Evolutionary conservation across 2,329 filamentous ascomycete genomes (phyloP), one percentile per base, ranked within the genome.

Genomic region (Thelonectria olida): DNA sequence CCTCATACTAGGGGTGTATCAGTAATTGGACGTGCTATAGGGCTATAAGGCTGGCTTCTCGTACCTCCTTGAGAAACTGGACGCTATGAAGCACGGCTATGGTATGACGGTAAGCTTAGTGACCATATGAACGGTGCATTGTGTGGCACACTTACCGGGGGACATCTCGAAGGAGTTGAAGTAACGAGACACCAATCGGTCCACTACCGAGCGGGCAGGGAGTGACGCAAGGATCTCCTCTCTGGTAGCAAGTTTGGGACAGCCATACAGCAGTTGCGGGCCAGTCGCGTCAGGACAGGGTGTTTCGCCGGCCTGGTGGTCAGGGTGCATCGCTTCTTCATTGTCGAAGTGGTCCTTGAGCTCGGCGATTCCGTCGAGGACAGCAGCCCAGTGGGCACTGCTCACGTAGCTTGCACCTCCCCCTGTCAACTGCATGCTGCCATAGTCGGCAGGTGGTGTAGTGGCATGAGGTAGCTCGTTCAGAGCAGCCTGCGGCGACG

Each of bases 341-440:
- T 69, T 63, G 1, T 74, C 73, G 8, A 79, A 69, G 13, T 78
- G 73, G 1, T 77, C 72, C 51, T 73, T 79, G 3, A 81, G 67
- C 8, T 80, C 78, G 1, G 78, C 70, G 22, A 81, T 80, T 25
- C 73, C 70, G 34, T 81, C 76, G 7, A 81, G 66, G 2, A 81
- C 71, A 15, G 79, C 75, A 8, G 75, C 72, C 79, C 79, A 81
- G 55, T 81, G 80, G 8, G 69, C 71, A 23, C 74, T 68, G 17
- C 71, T 65, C 10, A 79, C 75, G 34, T 82, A 82, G 25, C 63
- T 67, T 1, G 67, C 63, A 1, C 67, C 75, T 44, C 53, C 65
- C 9, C 51, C 56, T 12, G 31, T 67, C 15, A 73, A 44, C 0
- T 65, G 71, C 57, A 80, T 71, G 39, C 68, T 79, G 0, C 76